These are phyloP conservation scores for Chaetomium fimeti DNA, from an alignment of 495 filamentous ascomycete species.

Conservation along the genomic window DNA sequence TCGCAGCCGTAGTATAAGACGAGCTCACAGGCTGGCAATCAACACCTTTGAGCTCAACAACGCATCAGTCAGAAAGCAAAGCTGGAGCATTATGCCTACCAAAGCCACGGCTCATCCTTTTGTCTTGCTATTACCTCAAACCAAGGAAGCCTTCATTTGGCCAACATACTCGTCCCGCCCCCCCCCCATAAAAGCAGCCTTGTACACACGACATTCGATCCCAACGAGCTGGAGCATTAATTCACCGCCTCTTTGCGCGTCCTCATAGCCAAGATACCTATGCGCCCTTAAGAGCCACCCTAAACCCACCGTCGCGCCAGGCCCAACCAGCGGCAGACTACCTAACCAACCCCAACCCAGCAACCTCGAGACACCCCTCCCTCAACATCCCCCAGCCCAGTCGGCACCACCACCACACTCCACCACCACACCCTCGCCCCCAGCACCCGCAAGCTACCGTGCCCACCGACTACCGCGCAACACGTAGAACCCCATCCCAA, in stretches of 20 bases:
- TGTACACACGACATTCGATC: no score
- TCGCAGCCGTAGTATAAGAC: no score
- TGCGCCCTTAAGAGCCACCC: slow-evolving; percentile 28
- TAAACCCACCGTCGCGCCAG: slow-evolving; percentile 22
- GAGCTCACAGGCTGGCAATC: no score
- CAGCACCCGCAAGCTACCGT: background rate
- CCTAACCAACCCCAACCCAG: slow-evolving; percentile 7
- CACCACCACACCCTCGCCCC: slow-evolving; percentile 15
- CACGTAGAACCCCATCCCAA: background rate
- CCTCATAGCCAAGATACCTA: slow-evolving; percentile 24
- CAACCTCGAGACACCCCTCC: slow-evolving; percentile 21
- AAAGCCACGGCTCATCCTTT: no score
- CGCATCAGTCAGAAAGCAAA: no score
- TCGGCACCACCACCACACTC: slow-evolving; percentile 8
- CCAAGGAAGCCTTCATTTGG: no score
- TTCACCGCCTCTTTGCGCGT: slow-evolving; percentile 23
- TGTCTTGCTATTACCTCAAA: no score
- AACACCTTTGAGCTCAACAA: no score
- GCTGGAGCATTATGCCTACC: no score
- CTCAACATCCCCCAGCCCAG: slow-evolving; percentile 24
- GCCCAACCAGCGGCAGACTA: slow-evolving; percentile 19
- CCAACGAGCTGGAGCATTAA: no score
- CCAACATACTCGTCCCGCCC: no score
- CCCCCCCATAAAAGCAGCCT: no score
- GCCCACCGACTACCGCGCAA: slow-evolving; percentile 9